Conservation (phyloP, 1,139 yeast species). For the Ashbya aceris region DNA sequence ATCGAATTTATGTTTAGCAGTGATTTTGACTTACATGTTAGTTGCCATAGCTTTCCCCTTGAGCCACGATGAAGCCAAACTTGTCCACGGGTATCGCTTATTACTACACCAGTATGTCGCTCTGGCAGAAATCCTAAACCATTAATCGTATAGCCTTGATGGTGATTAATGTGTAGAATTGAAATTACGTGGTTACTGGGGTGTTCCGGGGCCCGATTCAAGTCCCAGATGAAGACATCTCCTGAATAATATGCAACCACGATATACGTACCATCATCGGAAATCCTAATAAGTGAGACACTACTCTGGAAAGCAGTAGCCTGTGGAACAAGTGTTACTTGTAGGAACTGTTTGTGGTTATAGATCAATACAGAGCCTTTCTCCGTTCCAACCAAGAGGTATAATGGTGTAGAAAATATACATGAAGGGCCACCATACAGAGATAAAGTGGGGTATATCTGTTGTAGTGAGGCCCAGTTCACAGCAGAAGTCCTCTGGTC, state of each 20-base stretch:
- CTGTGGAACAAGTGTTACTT: constrained; percentile 20
- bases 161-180: constrained; percentile 21
- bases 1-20: constrained; percentile 10
- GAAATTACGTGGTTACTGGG: constrained; percentile 13
- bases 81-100: constrained; percentile 53
- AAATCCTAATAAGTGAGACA: constrained; percentile 39
- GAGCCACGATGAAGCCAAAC: constrained; percentile 52
- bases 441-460: constrained; percentile 19
- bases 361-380: constrained; percentile 25
- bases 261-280: constrained; percentile 43
- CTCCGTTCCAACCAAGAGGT: constrained; percentile 25
- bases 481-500: constrained; percentile 10
- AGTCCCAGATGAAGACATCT: constrained; percentile 40
- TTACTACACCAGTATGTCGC: constrained; percentile 48
- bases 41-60: constrained; percentile 44
- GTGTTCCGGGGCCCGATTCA: constrained; percentile 17
- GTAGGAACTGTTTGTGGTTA: constrained; percentile 22
- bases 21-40: constrained; percentile 30
- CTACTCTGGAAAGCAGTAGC: constrained; percentile 15
- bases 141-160: constrained; percentile 28
- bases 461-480: constrained; percentile 20
- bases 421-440: constrained; percentile 26
- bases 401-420: constrained; percentile 20
- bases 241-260: constrained; percentile 42
- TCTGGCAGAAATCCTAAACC: constrained; percentile 47